These are phyloP conservation scores for Loxodes magnus DNA, from an alignment of 73 alveolate species.

Conservation along the genomic window DNA sequence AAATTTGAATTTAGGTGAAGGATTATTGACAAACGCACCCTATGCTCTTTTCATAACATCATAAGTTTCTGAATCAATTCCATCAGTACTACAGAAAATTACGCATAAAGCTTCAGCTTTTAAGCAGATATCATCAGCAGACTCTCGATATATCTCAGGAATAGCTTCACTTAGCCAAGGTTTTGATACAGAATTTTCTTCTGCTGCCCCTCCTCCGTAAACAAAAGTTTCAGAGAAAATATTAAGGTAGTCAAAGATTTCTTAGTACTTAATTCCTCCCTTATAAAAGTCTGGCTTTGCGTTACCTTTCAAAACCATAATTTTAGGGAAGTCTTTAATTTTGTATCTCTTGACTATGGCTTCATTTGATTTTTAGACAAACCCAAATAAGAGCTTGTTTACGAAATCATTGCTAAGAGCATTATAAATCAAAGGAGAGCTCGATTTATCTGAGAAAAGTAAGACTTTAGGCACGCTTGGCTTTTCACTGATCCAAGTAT, in stretches of 20 bases:
- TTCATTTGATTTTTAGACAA: slow-evolving; percentile 63
- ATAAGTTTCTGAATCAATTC: no score
- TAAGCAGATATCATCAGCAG: slow-evolving; percentile 85
- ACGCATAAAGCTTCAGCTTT: slow-evolving; percentile 42
- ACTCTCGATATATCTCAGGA: slow-evolving; percentile 71
- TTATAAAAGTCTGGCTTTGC: slow-evolving; percentile 66
- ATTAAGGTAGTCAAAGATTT: slow-evolving; percentile 79
- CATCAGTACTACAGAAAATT: no score
- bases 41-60: no score
- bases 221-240: slow-evolving; percentile 88
- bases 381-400: slow-evolving; percentile 84
- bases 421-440: slow-evolving; percentile 78
- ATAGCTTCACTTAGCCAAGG: slow-evolving; percentile 80
- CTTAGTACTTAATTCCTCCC: slow-evolving; percentile 79
- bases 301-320: slow-evolving; percentile 65
- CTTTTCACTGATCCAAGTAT: slow-evolving; percentile 69
- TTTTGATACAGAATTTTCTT: slow-evolving; percentile 68
- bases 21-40: no score
- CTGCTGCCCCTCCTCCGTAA: slow-evolving; percentile 82
- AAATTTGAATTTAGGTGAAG: no score
- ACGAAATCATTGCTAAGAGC: slow-evolving; percentile 77
- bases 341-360: slow-evolving; percentile 71
- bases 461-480: slow-evolving; percentile 89
- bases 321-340: slow-evolving; percentile 75
- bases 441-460: slow-evolving; percentile 86